Base-by-base conservation (phyloP, 495 filamentous ascomycete genomes). In the Peziza echinospora region DNA sequence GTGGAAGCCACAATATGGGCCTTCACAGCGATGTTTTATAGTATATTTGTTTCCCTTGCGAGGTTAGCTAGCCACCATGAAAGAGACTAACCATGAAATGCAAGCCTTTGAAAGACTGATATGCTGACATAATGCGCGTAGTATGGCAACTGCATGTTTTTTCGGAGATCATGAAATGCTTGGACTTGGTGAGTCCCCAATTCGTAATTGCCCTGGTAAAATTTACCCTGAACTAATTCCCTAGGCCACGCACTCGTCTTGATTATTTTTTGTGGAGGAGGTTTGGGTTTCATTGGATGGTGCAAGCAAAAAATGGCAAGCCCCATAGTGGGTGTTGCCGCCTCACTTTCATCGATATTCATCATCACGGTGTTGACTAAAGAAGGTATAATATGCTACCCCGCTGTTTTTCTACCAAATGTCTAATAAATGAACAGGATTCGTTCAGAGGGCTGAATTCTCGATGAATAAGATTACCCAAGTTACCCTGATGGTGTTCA, bases 281-380 rank as follows among this genome's bases (percentile, higher is more conserved):
- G 84, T 0, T 65, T 94, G 28, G 89, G 89, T 1, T 77, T 93
- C 53, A 73, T 94, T 6, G 89, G 84, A 43, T 96, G 89, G 84
- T 72, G 77, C 21, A 97, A 97, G 63, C 87, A 93, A 61, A 74
- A 67, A 51, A 69, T 87, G 47, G 80, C 78, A 24, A 76, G 87
- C 59, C 86, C 89, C 7, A 64, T 93, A 16, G 84, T 94, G 47
- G 87, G 85, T 55, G 83, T 92, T 28, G 85, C 84, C 19, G 87
- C 82, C 59, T 93, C 85, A 21, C 65, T 96, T 49, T 73, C 89
- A 2, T 82, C 81, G n/a, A 73, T 96, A 21, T 80, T 83, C 21
- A 85, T 89, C 42, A 93, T 94, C 58, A 89, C 82, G 2, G 72
- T 93, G 30, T 63, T 94, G 51, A 94, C 89, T 2, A 93, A 91